Conservation (phyloP, 345 rosid genomes). For the Aquilaria sinensis region DNA sequence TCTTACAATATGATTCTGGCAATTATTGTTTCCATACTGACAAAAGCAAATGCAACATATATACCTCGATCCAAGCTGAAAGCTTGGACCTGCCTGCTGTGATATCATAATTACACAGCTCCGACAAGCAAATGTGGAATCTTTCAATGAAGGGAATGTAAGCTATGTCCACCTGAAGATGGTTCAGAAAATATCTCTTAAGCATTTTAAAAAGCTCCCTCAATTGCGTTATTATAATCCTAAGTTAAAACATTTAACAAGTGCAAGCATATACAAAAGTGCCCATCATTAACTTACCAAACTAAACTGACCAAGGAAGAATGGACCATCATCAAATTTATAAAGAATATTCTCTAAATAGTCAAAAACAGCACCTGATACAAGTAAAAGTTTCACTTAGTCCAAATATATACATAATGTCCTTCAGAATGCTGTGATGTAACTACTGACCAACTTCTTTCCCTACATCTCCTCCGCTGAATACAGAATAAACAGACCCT, state of each 20-base stretch:
- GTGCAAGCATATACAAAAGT: not conserved
- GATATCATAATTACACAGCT: constrained; percentile 45
- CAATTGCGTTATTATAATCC: too few relatives aligned
- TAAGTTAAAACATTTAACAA: too few relatives aligned
- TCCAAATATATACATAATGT: constrained; percentile 2
- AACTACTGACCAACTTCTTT: constrained; percentile 47
- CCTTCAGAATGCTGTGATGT: not conserved
- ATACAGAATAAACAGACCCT: constrained; percentile 30
- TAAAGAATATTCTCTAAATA: constrained; percentile 57
- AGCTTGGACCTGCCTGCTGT: constrained; percentile 71
- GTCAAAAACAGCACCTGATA: constrained; percentile 64
- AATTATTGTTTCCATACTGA: too few relatives aligned
- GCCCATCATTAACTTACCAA: constrained; percentile 35
- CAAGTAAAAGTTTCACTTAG: constrained; percentile 10
- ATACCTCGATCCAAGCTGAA: constrained; percentile 73
- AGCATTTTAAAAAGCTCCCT: too few relatives aligned
- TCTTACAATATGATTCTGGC: too few relatives aligned
- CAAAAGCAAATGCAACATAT: too few relatives aligned
- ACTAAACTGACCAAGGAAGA: constrained; percentile 79
- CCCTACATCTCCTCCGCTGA: constrained; percentile 46
- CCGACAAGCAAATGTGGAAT: constrained; percentile 43
- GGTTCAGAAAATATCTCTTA: not conserved
- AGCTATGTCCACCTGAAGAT: constrained; percentile 65
- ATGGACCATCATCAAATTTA: constrained; percentile 76
- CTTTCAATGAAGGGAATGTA: constrained; percentile 68